phyloP scores from a whole-genome alignment of 2,329 filamentous ascomycete genomes.

The Fusarium burgessii region DNA sequence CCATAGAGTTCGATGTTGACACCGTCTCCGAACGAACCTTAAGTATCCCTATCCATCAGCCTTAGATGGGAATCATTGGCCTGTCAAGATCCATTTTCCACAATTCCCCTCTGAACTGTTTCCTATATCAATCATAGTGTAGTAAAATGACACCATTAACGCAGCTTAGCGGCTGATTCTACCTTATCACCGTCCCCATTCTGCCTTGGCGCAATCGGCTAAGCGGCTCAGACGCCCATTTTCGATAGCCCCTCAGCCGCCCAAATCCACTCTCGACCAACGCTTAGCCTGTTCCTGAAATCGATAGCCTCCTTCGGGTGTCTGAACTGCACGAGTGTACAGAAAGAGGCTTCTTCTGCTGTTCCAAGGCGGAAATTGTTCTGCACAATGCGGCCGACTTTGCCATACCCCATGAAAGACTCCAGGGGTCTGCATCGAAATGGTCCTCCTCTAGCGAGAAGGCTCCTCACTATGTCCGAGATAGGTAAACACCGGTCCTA shows the following conservation, averaged over 20 bases:
- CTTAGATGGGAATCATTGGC: not conserved
- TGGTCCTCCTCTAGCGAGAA: slow-evolving; percentile 6
- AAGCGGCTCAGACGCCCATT: slow-evolving; percentile 22
- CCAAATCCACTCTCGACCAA: slow-evolving; percentile 19
- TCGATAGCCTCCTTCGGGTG: slow-evolving; percentile 14
- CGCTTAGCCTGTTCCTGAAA: slow-evolving; percentile 52
- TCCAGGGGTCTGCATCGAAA: slow-evolving; percentile 5
- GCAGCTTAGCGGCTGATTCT: slow-evolving; percentile 5
- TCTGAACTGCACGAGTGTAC: slow-evolving; percentile 18
- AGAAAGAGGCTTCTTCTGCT: slow-evolving; percentile 8
- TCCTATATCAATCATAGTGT: slow-evolving; percentile 14
- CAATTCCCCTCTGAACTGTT: not conserved
- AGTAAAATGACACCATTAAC: slow-evolving; percentile 11
- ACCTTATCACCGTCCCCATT: slow-evolving; percentile 2
- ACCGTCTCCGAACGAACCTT: not conserved
- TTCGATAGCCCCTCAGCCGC: slow-evolving; percentile 25
- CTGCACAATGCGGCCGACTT: slow-evolving; percentile 5
- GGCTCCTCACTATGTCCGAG: slow-evolving; percentile 25
- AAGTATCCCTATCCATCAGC: not conserved
- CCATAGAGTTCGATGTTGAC: not conserved
- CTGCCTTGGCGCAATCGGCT: slow-evolving; percentile 29
- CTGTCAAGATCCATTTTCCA: slow-evolving; percentile 31
- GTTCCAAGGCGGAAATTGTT: slow-evolving; percentile 38
- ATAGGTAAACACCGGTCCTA: slow-evolving; percentile 42
- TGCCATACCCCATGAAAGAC: slow-evolving; percentile 11